phyloP scores from a whole-genome alignment of 2,329 filamentous ascomycete species.

The Paradendryphiella salina region DNA sequence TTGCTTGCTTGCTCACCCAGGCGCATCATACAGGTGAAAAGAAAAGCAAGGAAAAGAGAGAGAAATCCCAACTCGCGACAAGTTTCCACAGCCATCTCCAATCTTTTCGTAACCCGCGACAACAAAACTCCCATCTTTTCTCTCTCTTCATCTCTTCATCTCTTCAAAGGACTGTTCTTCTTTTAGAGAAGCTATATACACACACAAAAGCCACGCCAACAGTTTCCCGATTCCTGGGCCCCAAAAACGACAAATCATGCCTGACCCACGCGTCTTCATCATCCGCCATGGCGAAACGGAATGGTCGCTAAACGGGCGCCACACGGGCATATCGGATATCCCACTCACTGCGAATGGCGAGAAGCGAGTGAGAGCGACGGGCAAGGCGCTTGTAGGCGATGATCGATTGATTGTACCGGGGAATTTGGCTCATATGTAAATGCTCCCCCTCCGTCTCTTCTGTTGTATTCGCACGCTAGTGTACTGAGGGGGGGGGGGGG shows the following conservation, averaged over 20 bases:
- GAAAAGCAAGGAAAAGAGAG: no score
- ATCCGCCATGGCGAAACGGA: slow-evolving; percentile 90
- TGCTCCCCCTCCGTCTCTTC: background rate
- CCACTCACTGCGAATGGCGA: slow-evolving; percentile 77
- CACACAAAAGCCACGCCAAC: no score
- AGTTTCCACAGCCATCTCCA: no score
- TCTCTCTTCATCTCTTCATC: no score
- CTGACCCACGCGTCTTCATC: slow-evolving; percentile 56
- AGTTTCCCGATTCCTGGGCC: no score
- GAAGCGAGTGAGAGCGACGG: slow-evolving; percentile 63
- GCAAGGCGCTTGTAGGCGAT: slow-evolving; percentile 78
- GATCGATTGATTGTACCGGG: slow-evolving; percentile 83
- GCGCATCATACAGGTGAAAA: no score
- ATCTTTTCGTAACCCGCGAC: no score
- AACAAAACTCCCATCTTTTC: no score
- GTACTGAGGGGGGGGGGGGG: background rate
- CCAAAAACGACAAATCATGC: slow-evolving; percentile 33
- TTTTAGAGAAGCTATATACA: no score
- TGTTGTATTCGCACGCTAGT: background rate
- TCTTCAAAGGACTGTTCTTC: no score
- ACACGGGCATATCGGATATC: slow-evolving; percentile 86
- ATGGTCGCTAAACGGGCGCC: slow-evolving; percentile 79
- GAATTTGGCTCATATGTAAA: slow-evolving; percentile 80
- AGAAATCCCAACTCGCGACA: no score
- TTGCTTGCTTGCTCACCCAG: no score